Evolutionary conservation across 2,329 filamentous ascomycete genomes (phyloP).

Genomic region (Ascochyta clinopodiicola): DNA sequence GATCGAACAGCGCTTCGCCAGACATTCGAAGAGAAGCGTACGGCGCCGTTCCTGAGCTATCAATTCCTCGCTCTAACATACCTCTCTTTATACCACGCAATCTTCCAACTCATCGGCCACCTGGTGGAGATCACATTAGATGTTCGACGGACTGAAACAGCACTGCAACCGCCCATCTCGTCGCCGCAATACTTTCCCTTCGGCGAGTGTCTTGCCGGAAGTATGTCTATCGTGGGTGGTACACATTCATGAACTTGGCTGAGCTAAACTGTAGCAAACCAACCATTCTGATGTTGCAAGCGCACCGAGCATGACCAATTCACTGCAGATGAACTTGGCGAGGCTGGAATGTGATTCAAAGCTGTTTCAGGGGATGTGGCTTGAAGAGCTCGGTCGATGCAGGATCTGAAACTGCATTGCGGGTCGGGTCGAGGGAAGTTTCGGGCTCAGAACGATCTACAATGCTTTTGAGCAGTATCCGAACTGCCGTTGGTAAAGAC

Average conservation of each 20-base stretch:
- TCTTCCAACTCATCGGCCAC: background rate
- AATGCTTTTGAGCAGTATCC: background rate
- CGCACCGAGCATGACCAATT: background rate
- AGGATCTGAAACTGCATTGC: constrained; percentile 4
- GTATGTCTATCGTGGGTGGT: background rate
- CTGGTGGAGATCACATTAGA: background rate
- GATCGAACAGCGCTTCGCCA: background rate
- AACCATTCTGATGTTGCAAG: background rate
- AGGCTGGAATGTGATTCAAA: background rate
- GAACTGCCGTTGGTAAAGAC: background rate
- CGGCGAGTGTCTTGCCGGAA: background rate
- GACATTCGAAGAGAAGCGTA: background rate
- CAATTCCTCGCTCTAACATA: background rate
- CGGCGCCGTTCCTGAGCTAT: background rate
- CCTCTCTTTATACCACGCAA: background rate
- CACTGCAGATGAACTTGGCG: background rate
- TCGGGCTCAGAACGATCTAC: background rate
- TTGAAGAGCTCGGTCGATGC: constrained; percentile 4
- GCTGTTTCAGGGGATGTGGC: constrained; percentile 1
- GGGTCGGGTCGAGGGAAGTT: constrained; percentile 5
- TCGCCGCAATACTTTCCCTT: background rate
- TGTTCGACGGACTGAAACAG: constrained; percentile 4
- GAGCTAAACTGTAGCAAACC: background rate
- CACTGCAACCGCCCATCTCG: constrained; percentile 1
- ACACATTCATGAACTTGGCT: background rate